A percentile compares a stretch with the other conserved stretches of the same genome.
phyloP scores from a whole-genome alignment of 352 stramenopile genomes.

The Blastocystis sp. region DNA sequence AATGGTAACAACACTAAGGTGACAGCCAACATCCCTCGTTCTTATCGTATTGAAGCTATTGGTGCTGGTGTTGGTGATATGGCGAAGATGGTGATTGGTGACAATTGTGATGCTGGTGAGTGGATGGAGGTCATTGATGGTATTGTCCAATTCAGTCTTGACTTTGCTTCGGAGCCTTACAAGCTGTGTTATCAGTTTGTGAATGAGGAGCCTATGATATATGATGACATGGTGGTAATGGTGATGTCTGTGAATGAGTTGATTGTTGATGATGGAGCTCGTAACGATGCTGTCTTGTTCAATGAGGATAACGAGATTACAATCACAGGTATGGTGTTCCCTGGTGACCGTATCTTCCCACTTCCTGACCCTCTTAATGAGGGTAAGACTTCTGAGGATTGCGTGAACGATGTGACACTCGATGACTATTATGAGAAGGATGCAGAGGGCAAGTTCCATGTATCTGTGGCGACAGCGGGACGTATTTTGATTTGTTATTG shows the following conservation, averaged over 20 bases:
- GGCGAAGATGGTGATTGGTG: slow-evolving; percentile 51
- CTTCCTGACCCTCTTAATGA: slow-evolving; percentile 7
- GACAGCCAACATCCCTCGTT: slow-evolving; percentile 30
- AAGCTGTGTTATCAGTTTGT: slow-evolving; percentile 59
- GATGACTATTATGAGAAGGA: not conserved
- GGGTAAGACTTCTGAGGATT: not conserved
- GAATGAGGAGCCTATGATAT: slow-evolving; percentile 44
- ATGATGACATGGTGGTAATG: not conserved
- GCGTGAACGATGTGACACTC: slow-evolving; percentile 22
- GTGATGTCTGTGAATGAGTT: slow-evolving; percentile 33
- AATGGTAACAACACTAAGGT: not conserved
- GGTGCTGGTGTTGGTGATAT: not conserved
- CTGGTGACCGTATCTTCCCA: slow-evolving; percentile 27
- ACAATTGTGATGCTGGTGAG: slow-evolving; percentile 37
- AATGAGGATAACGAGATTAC: slow-evolving; percentile 34
- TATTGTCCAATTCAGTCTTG: slow-evolving; percentile 13
- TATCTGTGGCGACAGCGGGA: slow-evolving; percentile 26
- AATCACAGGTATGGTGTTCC: slow-evolving; percentile 40
- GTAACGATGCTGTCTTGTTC: slow-evolving; percentile 49
- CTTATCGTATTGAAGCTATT: not conserved
- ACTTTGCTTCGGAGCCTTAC: not conserved
- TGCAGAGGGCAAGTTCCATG: slow-evolving; percentile 24
- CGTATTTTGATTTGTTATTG: slow-evolving; percentile 56
- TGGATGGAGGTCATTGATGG: slow-evolving; percentile 9
- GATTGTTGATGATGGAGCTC: slow-evolving; percentile 21